Evolutionary conservation across 768 basidiomycete genomes (phyloP), one percentile per base, ranked within the genome.

Genomic region (Lactarius trivialis): DNA sequence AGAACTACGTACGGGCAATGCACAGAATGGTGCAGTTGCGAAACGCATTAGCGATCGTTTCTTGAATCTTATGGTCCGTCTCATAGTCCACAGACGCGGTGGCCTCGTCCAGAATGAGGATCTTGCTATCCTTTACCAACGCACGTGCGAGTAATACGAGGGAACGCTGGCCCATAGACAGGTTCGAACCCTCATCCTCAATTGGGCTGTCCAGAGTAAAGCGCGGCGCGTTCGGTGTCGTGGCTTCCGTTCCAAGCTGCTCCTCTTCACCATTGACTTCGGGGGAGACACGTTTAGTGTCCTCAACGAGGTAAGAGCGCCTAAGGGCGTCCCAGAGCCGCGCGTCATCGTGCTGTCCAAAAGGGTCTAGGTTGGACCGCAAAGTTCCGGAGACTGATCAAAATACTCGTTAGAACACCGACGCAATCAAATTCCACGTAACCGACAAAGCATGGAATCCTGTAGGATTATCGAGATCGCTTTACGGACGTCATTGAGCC

Each of bases 71-170:
- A 61, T 85, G 77, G 75, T 97, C 94, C 0, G 92, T 95, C 73
- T 91, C 91, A 67, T 86, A 89, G 68, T 93, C 91, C 30, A 93
- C 90, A 12, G 88, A 89, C n/a, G 90, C 90, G 55, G 92, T 94
- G 0, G 93, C 93, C 76, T 95, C 93, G 71, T 97, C 94, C 12
- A 98, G 78, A 51, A 97, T 84, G 55, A 95, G 84, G 34, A 96
- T 84, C 70, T 84, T 86, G 15, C 88, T 81, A 70, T 93, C 83
- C 68, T 93, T 91, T 36, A 96, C 93, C 30, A 97, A 74, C 0
- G 94, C 95, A 36, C 95, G 80, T 17, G 95, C 95, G 33, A 96
- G 79, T 3, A 89, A 91, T 24, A 96, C 89, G 34, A 96, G 76
- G 11, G 87, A 90, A 24, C 93, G 81, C 84, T 83, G 82, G 32